phyloP scores from a whole-genome alignment of 768 basidiomycete species.

The Lactifluus subvellereus region DNA sequence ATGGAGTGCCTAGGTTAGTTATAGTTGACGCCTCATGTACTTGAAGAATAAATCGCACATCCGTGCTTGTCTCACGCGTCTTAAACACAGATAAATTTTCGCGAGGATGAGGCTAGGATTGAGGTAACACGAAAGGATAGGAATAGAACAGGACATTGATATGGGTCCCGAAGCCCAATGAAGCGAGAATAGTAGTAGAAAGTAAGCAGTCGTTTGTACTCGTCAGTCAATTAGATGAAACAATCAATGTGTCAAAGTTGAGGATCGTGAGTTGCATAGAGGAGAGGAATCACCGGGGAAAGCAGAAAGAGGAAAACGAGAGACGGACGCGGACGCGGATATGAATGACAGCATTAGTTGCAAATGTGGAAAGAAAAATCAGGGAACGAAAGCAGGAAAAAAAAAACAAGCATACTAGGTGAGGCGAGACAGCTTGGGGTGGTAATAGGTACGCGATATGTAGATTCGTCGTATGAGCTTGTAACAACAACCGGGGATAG shows the following conservation, averaged over 20 bases:
- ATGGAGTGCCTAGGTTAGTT: neutral
- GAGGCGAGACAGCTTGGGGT: neutral
- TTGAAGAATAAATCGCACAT: neutral
- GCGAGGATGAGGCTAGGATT: neutral
- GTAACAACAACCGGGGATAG: neutral
- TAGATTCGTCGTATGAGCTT: neutral
- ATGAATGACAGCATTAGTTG: neutral
- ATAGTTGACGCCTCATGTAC: neutral
- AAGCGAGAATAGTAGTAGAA: neutral
- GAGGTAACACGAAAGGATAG: neutral
- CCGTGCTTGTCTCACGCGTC: neutral
- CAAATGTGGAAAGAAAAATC: neutral
- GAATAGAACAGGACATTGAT: neutral
- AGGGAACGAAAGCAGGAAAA: neutral
- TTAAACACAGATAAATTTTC: neutral
- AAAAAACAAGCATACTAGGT: neutral
- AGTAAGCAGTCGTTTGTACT: slow-evolving; percentile 1
- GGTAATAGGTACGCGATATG: neutral
- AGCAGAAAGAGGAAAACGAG: neutral
- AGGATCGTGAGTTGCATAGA: neutral
- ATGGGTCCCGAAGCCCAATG: neutral
- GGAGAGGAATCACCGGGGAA: neutral
- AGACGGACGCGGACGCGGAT: neutral
- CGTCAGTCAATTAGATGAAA: neutral
- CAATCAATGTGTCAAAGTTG: neutral